Evolutionary conservation across 2,329 filamentous ascomycete genomes (phyloP), one percentile per base, ranked within the genome.

Genomic region (Colletotrichum tabaci): DNA sequence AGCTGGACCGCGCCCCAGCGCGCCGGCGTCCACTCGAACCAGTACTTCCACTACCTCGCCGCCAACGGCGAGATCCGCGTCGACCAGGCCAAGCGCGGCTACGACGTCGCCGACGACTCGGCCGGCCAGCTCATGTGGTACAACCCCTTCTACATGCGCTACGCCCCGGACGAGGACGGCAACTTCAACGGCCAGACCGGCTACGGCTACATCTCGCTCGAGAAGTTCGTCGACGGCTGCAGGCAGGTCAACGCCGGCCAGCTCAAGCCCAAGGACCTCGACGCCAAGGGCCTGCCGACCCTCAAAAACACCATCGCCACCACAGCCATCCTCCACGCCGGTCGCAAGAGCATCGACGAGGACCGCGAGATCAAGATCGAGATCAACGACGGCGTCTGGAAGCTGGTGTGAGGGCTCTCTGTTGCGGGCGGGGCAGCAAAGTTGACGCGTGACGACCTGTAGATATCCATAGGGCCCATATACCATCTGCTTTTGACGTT

Each of bases 101-200:
- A 98, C 84, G 95, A 98, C 78, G 93, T 98, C 13, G 94, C 95
- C n/a, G 93, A 95, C 75, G 95, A 98, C 80, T 88, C 83, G 23
- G 84, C 85, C 2, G 89, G 89, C 50, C 88, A 91, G 79, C 83
- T 98, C 73, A 88, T 92, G 79, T 98, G 95, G 94, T 93, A 94
- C 81, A 98, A 98, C 82, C 95, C 95, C 80, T 97, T 97, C 83
- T 97, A 97, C 84, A 97, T 97, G 94, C 92, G 93, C 77, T 98
- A 98, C 78, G 94, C 95, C 15, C 95, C 95, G 23, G 95, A 98
- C 78, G 95, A 98, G 84, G 94, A 97, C 81, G 96, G 95, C 66
- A 97, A 98, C 84, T 98, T 98, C 81, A 91, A 90, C 66, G 95
- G 95, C 46, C 95, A 98, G 84, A 92, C 91, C 8, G 95, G 95